Evolutionary conservation across 2,329 filamentous ascomycete genomes (phyloP).

Genomic region (Colletotrichum sidae): DNA sequence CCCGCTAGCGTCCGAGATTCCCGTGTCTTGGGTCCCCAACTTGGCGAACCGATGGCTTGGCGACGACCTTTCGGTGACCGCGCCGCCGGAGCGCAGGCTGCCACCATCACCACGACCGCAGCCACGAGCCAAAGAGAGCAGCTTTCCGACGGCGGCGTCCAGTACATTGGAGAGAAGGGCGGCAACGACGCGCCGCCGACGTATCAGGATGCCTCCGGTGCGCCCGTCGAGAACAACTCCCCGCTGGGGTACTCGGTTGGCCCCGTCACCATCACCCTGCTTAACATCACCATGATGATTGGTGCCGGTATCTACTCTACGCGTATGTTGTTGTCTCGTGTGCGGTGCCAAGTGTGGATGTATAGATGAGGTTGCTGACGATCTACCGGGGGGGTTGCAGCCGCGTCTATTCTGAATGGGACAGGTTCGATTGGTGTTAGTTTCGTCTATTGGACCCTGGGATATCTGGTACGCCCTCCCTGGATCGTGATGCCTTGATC

Average conservation of each 20-base stretch:
- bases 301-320: slow-evolving; percentile 71
- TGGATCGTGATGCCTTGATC: slow-evolving; percentile 50
- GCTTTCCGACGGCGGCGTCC: slow-evolving; percentile 8
- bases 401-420: slow-evolving; percentile 65
- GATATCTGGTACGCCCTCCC: slow-evolving; percentile 66
- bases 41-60: slow-evolving; percentile 21
- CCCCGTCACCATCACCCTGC: slow-evolving; percentile 65
- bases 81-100: not conserved
- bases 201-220: slow-evolving; percentile 51
- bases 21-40: slow-evolving; percentile 8
- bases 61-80: slow-evolving; percentile 12
- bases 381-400: slow-evolving; percentile 45
- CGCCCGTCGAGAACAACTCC: slow-evolving; percentile 68
- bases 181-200: slow-evolving; percentile 37
- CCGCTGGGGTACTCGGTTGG: slow-evolving; percentile 71
- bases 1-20: not conserved
- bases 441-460: slow-evolving; percentile 73
- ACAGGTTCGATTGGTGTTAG: slow-evolving; percentile 72
- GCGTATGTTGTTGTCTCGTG: slow-evolving; percentile 47
- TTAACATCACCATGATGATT: slow-evolving; percentile 73
- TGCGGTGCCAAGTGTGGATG: not conserved
- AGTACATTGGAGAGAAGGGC: slow-evolving; percentile 30
- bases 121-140: slow-evolving; percentile 2
- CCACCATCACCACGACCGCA: no score
- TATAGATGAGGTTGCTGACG: slow-evolving; percentile 14